Conservation (phyloP, 106 monocot species). For the Hemerocallis citrina region DNA sequence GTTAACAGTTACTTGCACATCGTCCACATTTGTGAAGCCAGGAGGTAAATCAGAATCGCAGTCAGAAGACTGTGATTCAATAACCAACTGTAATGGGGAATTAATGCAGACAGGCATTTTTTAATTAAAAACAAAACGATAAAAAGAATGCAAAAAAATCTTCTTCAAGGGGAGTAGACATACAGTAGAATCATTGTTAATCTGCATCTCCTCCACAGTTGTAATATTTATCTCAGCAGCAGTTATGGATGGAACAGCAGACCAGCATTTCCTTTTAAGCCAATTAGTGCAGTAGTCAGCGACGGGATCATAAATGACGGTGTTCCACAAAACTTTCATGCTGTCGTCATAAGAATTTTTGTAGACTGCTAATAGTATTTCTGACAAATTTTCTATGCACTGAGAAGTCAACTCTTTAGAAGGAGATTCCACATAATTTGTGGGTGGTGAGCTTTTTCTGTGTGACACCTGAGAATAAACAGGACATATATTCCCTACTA, state of each 20-base stretch:
- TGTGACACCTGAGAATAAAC: constrained; percentile 8
- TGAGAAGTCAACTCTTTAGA: constrained; percentile 2
- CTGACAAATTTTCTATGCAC: constrained; percentile 26
- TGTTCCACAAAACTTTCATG: constrained; percentile 69
- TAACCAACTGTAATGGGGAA: constrained; percentile 5
- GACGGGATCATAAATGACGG: constrained; percentile 55
- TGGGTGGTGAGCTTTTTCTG: constrained; percentile 10
- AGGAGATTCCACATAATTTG: neutral
- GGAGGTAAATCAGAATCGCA: constrained; percentile 4
- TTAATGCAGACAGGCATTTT: neutral
- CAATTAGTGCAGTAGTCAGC: constrained; percentile 42
- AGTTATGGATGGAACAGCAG: constrained; percentile 6
- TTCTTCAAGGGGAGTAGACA: neutral
- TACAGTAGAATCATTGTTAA: constrained; percentile 3
- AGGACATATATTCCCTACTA: constrained; percentile 8
- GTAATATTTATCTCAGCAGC: constrained; percentile 8
- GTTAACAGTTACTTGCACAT: neutral
- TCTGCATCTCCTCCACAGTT: constrained; percentile 3
- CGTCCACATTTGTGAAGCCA: constrained; percentile 6
- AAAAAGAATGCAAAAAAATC: neutral
- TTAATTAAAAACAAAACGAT: neutral
- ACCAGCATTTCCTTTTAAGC: constrained; percentile 52
- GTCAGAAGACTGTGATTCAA: neutral
- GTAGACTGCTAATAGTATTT: constrained; percentile 32
- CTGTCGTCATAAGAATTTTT: constrained; percentile 50